Evolutionary conservation across 805 yeast species (phyloP).

Genomic region (Scheffersomyces stipitis): DNA sequence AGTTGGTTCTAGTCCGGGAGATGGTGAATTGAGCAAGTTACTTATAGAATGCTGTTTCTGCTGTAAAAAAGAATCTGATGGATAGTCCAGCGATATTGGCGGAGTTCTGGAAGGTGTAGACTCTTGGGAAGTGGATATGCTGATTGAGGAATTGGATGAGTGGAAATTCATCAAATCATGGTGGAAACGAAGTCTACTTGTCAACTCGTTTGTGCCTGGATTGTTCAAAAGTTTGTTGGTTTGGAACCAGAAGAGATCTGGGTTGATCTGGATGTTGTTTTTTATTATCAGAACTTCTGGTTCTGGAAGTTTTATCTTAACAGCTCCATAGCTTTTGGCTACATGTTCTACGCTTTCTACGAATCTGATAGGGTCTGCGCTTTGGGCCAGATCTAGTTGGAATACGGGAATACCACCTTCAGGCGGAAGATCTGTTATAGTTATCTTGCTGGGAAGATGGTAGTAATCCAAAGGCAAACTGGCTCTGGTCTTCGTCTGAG

Average conservation of each 20-base stretch:
- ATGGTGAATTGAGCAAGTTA: conserved; percentile 2
- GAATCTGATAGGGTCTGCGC: conserved; percentile 61
- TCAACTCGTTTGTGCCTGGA: conserved; percentile 41
- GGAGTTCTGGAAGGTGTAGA: background rate
- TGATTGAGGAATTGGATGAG: background rate
- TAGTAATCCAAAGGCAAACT: conserved; percentile 45
- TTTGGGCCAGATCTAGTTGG: conserved; percentile 52
- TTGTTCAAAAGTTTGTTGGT: conserved; percentile 50
- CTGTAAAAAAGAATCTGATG: too few relatives aligned
- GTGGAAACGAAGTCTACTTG: conserved; percentile 48
- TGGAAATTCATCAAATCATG: conserved; percentile 46
- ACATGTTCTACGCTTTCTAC: conserved; percentile 51
- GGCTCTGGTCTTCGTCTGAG: conserved; percentile 45
- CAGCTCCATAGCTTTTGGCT: conserved; percentile 69
- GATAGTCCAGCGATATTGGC: too few relatives aligned
- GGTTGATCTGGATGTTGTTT: conserved; percentile 32
- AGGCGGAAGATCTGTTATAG: conserved; percentile 12
- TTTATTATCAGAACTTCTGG: conserved; percentile 16
- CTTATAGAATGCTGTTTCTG: background rate
- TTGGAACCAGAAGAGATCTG: conserved; percentile 52
- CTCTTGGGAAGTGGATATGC: background rate
- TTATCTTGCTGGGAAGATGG: conserved; percentile 30
- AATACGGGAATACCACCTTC: conserved; percentile 51
- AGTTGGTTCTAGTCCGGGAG: too few relatives aligned
- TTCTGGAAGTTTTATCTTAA: conserved; percentile 68